Conservation (phyloP, 192 early-diverging fungal species). For the Diversispora eburnea region DNA sequence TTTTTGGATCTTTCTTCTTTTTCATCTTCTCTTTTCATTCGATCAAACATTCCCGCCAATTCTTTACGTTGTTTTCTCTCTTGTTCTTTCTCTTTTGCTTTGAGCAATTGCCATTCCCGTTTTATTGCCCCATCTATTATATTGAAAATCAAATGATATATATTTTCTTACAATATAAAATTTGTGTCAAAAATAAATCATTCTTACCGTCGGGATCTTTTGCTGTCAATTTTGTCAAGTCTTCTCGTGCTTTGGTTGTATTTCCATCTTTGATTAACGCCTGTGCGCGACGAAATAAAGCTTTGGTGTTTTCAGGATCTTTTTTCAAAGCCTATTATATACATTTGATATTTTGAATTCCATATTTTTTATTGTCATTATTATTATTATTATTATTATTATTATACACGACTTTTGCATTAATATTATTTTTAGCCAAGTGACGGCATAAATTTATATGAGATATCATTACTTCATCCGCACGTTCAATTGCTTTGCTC, state of each 20-base stretch:
- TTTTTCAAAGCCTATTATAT: conserved; percentile 33
- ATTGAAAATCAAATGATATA: not conserved
- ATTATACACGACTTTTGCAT: too few species aligned
- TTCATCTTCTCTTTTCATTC: conserved; percentile 34
- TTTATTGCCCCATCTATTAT: conserved; percentile 37
- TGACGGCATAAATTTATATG: not conserved
- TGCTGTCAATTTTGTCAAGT: conserved; percentile 35
- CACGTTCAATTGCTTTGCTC: conserved; percentile 36
- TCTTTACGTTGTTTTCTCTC: conserved; percentile 40
- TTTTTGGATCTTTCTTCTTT: conserved; percentile 25
- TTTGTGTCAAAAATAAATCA: not conserved
- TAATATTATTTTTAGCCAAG: not conserved
- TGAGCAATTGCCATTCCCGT: conserved; percentile 35
- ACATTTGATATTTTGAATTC: too few species aligned
- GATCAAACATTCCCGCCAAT: conserved; percentile 40
- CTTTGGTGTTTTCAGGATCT: conserved; percentile 42
- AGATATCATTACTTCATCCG: conserved; percentile 18
- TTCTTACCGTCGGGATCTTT: conserved; percentile 28
- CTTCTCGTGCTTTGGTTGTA: conserved; percentile 37
- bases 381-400: not conserved
- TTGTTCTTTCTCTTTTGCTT: conserved; percentile 36
- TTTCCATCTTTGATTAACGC: conserved; percentile 42
- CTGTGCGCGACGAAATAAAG: conserved; percentile 43
- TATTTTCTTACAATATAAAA: not conserved
- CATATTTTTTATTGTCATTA: not conserved